Evolutionary conservation across 345 rosid species (phyloP).

Genomic region (Litchi chinensis): DNA sequence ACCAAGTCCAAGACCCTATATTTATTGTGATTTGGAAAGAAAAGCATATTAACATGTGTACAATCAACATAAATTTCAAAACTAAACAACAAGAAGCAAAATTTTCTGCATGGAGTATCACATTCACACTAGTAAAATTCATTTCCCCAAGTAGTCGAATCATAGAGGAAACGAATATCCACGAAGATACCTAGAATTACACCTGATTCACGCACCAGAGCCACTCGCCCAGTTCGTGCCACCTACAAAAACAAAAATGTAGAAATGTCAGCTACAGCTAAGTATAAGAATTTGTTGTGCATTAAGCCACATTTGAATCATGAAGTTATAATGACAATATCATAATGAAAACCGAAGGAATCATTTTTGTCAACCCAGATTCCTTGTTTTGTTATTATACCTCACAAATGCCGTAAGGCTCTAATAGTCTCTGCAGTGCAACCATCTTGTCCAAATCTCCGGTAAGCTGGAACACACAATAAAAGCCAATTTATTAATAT

Average conservation of each 20-base stretch:
- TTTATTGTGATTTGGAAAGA: background rate
- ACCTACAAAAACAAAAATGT: slow-evolving; percentile 45
- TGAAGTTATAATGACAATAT: background rate
- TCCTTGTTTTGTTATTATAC: slow-evolving; percentile 26
- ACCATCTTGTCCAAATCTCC: slow-evolving; percentile 97
- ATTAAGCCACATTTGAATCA: background rate
- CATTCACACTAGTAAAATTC: background rate
- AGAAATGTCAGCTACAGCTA: no score
- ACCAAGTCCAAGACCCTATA: background rate
- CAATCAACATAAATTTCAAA: background rate
- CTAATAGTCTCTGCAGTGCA: slow-evolving; percentile 86
- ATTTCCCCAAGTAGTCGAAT: background rate
- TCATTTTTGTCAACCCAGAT: no score
- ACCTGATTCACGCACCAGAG: slow-evolving; percentile 83
- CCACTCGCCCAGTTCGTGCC: slow-evolving; percentile 91
- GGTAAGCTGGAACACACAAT: slow-evolving; percentile 51
- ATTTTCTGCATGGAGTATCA: background rate
- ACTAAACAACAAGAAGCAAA: background rate
- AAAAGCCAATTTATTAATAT: no score
- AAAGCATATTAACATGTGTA: background rate
- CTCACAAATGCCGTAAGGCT: slow-evolving; percentile 96
- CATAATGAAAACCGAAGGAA: background rate
- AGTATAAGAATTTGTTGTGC: background rate
- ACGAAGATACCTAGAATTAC: slow-evolving; percentile 85
- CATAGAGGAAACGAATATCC: slow-evolving; percentile 83